phyloP scores from a whole-genome alignment of 2,329 filamentous ascomycete species.

The Metarhizium rileyi region DNA sequence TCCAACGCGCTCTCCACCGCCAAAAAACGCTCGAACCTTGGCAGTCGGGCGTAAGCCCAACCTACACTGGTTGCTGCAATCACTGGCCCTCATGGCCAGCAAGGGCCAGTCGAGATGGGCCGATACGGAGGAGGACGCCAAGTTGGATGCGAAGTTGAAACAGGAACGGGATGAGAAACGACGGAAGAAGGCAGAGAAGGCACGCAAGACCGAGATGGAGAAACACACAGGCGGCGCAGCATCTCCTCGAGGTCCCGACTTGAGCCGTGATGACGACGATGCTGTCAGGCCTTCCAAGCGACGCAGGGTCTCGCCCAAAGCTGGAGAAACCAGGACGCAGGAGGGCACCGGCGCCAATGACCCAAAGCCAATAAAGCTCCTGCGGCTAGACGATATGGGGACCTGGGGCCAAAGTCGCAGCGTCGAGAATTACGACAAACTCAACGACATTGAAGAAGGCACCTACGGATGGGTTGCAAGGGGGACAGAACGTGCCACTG shows the following conservation, averaged over 20 bases:
- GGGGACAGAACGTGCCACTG: constrained; percentile 63
- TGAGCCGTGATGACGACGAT: constrained; percentile 17
- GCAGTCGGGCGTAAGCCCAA: neutral
- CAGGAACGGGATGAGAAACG: constrained; percentile 85
- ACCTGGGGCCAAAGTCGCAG: constrained; percentile 63
- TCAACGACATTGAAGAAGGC: constrained; percentile 97
- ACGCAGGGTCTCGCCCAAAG: constrained; percentile 46
- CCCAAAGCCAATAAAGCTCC: constrained; percentile 37
- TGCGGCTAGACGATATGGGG: constrained; percentile 57
- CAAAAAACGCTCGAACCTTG: neutral
- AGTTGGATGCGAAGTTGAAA: constrained; percentile 61
- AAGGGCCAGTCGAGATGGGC: constrained; percentile 75
- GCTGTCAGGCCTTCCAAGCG: constrained; percentile 48
- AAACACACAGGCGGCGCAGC: neutral
- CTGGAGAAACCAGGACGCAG: constrained; percentile 11
- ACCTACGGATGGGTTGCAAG: constrained; percentile 92
- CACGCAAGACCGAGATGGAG: constrained; percentile 50
- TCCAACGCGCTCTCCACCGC: no score
- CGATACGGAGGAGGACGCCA: constrained; percentile 71
- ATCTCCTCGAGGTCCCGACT: constrained; percentile 4
- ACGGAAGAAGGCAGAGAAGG: constrained; percentile 72
- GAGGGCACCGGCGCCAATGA: neutral
- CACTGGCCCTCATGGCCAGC: constrained; percentile 40
- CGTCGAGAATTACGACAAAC: constrained; percentile 78
- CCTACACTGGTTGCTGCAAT: neutral